Evolutionary conservation across 2,329 filamentous ascomycete genomes (phyloP), one percentile per base, ranked within the genome.

Genomic region (Didymella sp.): DNA sequence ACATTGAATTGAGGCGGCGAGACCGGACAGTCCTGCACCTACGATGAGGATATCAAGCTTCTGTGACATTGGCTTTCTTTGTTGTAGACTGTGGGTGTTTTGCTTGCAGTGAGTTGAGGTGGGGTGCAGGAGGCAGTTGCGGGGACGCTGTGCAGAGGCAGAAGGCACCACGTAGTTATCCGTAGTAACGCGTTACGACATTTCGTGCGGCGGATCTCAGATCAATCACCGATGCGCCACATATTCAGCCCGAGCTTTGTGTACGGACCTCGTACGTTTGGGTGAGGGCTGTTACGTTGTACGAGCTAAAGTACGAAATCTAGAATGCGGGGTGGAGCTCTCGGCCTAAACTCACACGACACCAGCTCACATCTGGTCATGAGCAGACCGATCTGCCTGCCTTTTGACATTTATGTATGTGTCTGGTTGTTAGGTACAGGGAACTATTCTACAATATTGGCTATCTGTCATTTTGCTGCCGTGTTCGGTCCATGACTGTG

Each of bases 1-100:
- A 28, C 77, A 74, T 56, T 78, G 76, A 49, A 80, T 79, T 8
- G 78, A 74, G 17, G 79, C 76, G 15, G 78, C 76, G 8, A 80
- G 69, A 9, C 78, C 78, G 3, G 76, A 77, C 24, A 80, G 71
- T 6, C 78, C 78, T 17, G 76, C 77, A 21, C 78, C 78, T 0
- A 74, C 63, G 27, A 74, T 62, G 15, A 73, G 21, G 19, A 73
- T 64, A 15, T 72, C 63, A 5, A 72, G 60, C 35, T 56, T 51
- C 17, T 60, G 44, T 21, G 61, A 52, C 63, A 66, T 64, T 19
- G 22, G 19, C 31, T 9, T 5, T 2, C 31, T 9, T 5, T 2
- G 9, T 27, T 3, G 15, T 27, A 8, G 2, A 45, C 13, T 17
- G 33, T 25, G 6, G 15, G n/a, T 25, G 19, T 6, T n/a, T 13